Percentiles rank a stretch among this genome's conserved stretches.
These are phyloP conservation scores for Aeminium ludgeri DNA, from an alignment of 495 filamentous ascomycete species.

Conservation along the genomic window DNA sequence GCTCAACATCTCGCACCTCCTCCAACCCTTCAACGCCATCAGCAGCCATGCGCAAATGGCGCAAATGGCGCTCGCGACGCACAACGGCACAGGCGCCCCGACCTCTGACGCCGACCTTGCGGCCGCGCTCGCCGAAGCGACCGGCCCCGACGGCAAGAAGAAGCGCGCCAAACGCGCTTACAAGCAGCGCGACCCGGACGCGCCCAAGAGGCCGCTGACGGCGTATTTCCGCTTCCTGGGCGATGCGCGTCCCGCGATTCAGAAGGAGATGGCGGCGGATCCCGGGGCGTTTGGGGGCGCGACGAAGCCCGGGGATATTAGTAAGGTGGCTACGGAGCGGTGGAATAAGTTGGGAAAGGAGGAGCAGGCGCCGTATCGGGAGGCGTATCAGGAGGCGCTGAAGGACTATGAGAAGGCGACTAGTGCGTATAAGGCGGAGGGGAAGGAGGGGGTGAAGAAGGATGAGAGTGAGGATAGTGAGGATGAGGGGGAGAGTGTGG, in stretches of 20 bases:
- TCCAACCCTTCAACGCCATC: conserved; percentile 14
- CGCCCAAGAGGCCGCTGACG: conserved; percentile 82
- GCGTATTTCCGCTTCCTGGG: conserved; percentile 91
- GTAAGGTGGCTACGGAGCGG: conserved; percentile 62
- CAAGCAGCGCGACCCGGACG: conserved; percentile 71
- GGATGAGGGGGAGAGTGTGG: conserved; percentile 1
- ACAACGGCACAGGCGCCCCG: neutral
- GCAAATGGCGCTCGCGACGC: conserved; percentile 3
- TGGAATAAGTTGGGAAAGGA: conserved; percentile 58
- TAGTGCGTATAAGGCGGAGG: conserved; percentile 8
- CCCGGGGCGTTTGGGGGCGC: neutral
- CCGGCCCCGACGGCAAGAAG: conserved; percentile 1
- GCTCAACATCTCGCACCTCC: conserved; percentile 14
- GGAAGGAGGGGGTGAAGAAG: no score
- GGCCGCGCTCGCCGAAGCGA: neutral
- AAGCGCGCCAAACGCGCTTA: conserved; percentile 41
- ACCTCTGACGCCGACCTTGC: neutral
- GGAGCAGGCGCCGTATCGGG: conserved; percentile 51
- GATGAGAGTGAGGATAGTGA: neutral
- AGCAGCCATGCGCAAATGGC: conserved; percentile 6
- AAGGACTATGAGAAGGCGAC: conserved; percentile 11
- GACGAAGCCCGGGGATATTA: conserved; percentile 54
- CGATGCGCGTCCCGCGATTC: conserved; percentile 59
- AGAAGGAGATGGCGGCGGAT: conserved; percentile 50
- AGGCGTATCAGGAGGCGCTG: conserved; percentile 13